Base-by-base conservation (phyloP, 768 basidiomycete genomes). In the Lyophyllum decastes region DNA sequence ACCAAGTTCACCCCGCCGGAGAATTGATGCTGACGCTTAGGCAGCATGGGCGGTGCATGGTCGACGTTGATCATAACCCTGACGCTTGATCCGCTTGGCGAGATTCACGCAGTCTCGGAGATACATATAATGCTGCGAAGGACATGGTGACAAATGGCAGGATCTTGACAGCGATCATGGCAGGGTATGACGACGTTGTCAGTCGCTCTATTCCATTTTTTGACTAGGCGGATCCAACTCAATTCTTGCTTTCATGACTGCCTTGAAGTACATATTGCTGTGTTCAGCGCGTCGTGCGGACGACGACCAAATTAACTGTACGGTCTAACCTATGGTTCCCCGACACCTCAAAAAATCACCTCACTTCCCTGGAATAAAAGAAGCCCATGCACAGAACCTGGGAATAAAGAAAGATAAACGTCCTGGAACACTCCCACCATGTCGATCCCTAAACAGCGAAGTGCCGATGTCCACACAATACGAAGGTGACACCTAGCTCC, bases 351-450 rank as follows among this genome's bases (percentile, higher is more conserved):
- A 55, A n/a, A 49, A 27, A 17, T 34, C 35, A 26, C 21, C 1
- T 4, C 10, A 19, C 40, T 21, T 16, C 35, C 25, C 38, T 19
- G 21, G 10, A 30, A 10, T 30, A 53, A 56, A 49, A 27, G 26
- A 60, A 53, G 53, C 41, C 33, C 40, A 46, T 49, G 27, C 46
- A 26, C 41, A 56, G 55, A 14, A 60, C 26, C 38, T 25, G 35
- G 34, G 40, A 30, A 40, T 26, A 27, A 44, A 34, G 21, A 47
- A 46, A 12, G 34, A 60, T 8, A 35, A 40, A 26, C 26, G 33
- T 35, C 25, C 12, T 38, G 17, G 9, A 30, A 40, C 9, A 14
- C 44, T 48, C 33, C 55, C 52, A 49, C 11, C 35, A 27, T 46
- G 41, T 38, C 12, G 30, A 55, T 14, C 45, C 47, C 19, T 43